phyloP scores from a whole-genome alignment of 495 filamentous ascomycete genomes.

The Penicillium lividum region DNA sequence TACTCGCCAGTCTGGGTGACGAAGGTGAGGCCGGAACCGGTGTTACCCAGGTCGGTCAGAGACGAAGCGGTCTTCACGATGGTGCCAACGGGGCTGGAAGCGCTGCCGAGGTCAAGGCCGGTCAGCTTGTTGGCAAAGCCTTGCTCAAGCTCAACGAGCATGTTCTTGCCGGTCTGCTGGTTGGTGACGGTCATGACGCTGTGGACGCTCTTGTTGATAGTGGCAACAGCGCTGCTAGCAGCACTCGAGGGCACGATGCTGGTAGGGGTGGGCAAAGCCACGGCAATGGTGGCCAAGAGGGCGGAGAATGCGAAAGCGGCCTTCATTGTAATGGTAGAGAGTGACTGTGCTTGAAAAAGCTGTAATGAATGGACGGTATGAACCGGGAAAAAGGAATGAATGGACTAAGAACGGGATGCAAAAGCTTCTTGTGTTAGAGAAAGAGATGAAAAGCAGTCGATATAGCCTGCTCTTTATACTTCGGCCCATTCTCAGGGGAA shows the following conservation, averaged over 20 bases:
- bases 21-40: conserved; percentile 19
- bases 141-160: conserved; percentile 25
- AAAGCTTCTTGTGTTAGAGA: conserved; percentile 21
- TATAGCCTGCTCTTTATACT: conserved; percentile 21
- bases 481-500: conserved; percentile 3
- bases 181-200: conserved; percentile 24
- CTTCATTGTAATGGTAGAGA: conserved; percentile 31
- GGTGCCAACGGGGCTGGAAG: conserved; percentile 19
- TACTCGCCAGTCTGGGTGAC: conserved; percentile 14
- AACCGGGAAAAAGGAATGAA: conserved; percentile 25
- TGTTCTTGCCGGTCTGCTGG: conserved; percentile 16
- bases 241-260: conserved; percentile 19
- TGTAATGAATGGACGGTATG: conserved; percentile 33
- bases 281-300: conserved; percentile 27
- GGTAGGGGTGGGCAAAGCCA: conserved; percentile 23
- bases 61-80: conserved; percentile 22
- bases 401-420: conserved; percentile 21
- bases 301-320: conserved; percentile 25
- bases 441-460: conserved; percentile 14
- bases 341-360: conserved; percentile 22
- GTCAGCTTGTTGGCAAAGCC: conserved; percentile 17
- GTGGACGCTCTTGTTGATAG: conserved; percentile 6
- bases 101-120: conserved; percentile 16
- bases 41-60: not conserved
- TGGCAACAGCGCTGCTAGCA: conserved; percentile 9